phyloP scores from a whole-genome alignment of 306 rosid species.

The Inga leiocalycina region DNA sequence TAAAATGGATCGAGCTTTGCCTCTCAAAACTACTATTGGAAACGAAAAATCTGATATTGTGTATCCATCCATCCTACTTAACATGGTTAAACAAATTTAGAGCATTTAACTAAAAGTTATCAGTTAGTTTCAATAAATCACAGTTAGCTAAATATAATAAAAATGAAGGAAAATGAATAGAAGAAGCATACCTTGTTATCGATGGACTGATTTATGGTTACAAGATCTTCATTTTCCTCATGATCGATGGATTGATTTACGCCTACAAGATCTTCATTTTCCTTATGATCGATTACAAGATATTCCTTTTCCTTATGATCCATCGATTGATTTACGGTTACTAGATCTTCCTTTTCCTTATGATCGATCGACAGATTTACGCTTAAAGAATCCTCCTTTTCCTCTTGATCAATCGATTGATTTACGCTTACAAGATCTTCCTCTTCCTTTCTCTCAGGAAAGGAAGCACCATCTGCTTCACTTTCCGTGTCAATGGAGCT shows the following conservation, averaged over 20 bases:
- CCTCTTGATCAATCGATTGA: constrained; percentile 50
- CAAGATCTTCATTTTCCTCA: constrained; percentile 42
- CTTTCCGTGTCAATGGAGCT: constrained; percentile 40
- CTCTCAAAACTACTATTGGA: neutral
- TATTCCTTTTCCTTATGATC: constrained; percentile 43
- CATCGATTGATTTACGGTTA: constrained; percentile 34
- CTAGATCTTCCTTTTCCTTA: constrained; percentile 41
- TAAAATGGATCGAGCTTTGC: constrained; percentile 24
- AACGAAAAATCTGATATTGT: neutral
- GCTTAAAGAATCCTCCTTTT: constrained; percentile 20
- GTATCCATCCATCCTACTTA: constrained; percentile 5
- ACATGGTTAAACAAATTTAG: neutral
- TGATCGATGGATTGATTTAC: constrained; percentile 43
- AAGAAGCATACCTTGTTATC: constrained; percentile 56
- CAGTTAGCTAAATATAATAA: neutral
- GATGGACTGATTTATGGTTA: constrained; percentile 35
- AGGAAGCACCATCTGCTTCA: constrained; percentile 29
- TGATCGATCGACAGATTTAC: constrained; percentile 44
- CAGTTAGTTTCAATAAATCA: constrained; percentile 1
- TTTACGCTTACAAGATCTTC: constrained; percentile 31
- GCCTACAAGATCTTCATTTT: constrained; percentile 19
- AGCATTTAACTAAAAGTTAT: constrained; percentile 5
- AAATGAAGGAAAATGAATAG: neutral
- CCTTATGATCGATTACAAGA: neutral
- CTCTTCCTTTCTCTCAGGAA: constrained; percentile 42